Conservation (phyloP, 192 early-diverging fungal species). For the Coemansia sp. region DNA sequence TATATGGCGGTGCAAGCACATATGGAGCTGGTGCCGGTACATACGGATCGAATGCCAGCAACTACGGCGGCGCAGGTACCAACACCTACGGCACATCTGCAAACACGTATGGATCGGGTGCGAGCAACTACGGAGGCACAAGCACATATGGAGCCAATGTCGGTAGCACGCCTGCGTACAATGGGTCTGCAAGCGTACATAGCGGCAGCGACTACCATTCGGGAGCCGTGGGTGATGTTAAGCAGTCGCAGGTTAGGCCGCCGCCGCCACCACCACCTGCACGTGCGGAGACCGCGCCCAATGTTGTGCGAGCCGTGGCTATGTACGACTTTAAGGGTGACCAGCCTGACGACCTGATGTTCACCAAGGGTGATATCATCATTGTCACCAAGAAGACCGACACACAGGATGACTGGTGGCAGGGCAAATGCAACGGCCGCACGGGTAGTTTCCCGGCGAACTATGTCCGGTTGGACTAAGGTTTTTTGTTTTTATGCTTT, state of each 20-base stretch:
- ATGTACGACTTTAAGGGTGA: constrained; percentile 84
- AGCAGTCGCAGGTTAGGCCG: constrained; percentile 6
- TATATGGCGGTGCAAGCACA: constrained; percentile 9
- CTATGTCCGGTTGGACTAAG: constrained; percentile 57
- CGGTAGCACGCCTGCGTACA: constrained; percentile 5
- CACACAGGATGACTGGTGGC: constrained; percentile 88
- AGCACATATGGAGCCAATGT: constrained; percentile 10
- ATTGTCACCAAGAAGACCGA: constrained; percentile 70
- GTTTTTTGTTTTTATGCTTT: constrained; percentile 1
- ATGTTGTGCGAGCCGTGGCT: constrained; percentile 63
- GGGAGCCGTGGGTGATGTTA: constrained; percentile 18
- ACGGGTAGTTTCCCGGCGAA: constrained; percentile 79
- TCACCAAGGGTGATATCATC: constrained; percentile 85
- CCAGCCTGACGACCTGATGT: constrained; percentile 77
- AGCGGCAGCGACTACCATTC: constrained; percentile 25
- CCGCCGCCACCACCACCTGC: constrained; percentile 57
- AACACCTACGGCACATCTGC: constrained; percentile 9
- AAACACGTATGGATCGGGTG: background rate
- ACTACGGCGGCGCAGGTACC: constrained; percentile 1
- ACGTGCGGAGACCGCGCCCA: background rate
- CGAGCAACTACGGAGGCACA: constrained; percentile 13
- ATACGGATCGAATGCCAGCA: constrained; percentile 4
- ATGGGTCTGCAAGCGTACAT: constrained; percentile 5
- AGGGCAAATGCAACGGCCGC: constrained; percentile 64
- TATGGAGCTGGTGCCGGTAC: constrained; percentile 8